Evolutionary conservation across 225 moss, liverwort and hornwort genomes (phyloP).

Genomic region (Climacium dendroides): DNA sequence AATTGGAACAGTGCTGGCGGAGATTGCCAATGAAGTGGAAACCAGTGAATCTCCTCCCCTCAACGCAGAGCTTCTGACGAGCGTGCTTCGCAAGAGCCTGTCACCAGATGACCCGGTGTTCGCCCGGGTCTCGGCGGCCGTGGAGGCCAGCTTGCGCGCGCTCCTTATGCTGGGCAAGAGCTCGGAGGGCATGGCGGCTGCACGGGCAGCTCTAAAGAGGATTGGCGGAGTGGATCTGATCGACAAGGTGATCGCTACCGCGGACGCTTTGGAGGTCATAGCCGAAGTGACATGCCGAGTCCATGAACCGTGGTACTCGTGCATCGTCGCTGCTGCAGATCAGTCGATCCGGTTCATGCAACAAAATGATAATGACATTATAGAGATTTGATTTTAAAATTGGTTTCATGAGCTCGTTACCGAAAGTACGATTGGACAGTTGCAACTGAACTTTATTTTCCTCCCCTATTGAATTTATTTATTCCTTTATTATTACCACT

Average conservation of each 20-base stretch:
- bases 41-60: constrained; percentile 15
- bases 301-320: constrained; percentile 90
- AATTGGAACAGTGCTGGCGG: constrained; percentile 71
- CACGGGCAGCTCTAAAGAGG: constrained; percentile 63
- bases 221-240: constrained; percentile 76
- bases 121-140: constrained; percentile 69
- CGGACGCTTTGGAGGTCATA: constrained; percentile 55
- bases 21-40: constrained; percentile 51
- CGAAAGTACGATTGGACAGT: neutral
- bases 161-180: constrained; percentile 66
- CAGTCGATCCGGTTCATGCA: neutral
- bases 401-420: neutral
- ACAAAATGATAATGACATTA: neutral
- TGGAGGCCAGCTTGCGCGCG: constrained; percentile 76
- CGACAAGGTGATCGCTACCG: constrained; percentile 64
- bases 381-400: neutral
- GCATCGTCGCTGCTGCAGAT: constrained; percentile 11
- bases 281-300: constrained; percentile 64
- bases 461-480: neutral
- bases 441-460: neutral
- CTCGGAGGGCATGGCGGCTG: constrained; percentile 50
- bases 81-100: constrained; percentile 78
- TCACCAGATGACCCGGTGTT: constrained; percentile 76
- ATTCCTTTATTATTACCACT: neutral
- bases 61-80: constrained; percentile 72